Evolutionary conservation across 1,284 basidiomycete species (phyloP).

Genomic region (Ganoderma sinense): DNA sequence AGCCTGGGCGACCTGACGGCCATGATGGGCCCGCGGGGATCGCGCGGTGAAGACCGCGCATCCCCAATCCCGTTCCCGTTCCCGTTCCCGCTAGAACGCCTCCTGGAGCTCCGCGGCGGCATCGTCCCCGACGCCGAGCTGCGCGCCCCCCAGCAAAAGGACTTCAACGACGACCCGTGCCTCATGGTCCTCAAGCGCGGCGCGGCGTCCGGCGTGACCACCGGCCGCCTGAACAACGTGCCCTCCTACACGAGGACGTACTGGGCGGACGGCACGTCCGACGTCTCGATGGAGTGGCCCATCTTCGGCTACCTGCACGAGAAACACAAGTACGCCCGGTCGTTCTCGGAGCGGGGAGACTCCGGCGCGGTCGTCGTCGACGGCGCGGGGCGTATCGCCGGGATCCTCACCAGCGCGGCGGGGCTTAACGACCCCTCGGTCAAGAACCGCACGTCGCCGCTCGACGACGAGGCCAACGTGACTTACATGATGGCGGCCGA

Average conservation of each 20-base stretch:
- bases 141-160: neutral
- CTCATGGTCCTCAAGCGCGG: conserved; percentile 19
- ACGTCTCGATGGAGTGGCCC: conserved; percentile 33
- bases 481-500: neutral
- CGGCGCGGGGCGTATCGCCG: conserved; percentile 29
- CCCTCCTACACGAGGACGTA: conserved; percentile 30
- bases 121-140: neutral
- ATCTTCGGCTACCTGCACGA: conserved; percentile 31
- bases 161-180: neutral
- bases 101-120: neutral
- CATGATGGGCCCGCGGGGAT: neutral
- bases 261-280: conserved; percentile 16
- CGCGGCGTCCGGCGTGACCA: conserved; percentile 16
- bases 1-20: neutral
- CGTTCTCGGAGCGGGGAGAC: conserved; percentile 37
- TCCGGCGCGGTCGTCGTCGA: conserved; percentile 38
- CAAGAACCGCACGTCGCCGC: neutral
- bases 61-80: too few relatives aligned
- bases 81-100: neutral
- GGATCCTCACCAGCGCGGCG: conserved; percentile 37
- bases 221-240: conserved; percentile 36
- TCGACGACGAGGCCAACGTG: neutral
- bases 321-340: neutral
- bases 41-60: too few relatives aligned
- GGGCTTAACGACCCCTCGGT: conserved; percentile 8